Conservation (phyloP, 1,284 basidiomycete genomes). For the Porodaedalea pini region DNA sequence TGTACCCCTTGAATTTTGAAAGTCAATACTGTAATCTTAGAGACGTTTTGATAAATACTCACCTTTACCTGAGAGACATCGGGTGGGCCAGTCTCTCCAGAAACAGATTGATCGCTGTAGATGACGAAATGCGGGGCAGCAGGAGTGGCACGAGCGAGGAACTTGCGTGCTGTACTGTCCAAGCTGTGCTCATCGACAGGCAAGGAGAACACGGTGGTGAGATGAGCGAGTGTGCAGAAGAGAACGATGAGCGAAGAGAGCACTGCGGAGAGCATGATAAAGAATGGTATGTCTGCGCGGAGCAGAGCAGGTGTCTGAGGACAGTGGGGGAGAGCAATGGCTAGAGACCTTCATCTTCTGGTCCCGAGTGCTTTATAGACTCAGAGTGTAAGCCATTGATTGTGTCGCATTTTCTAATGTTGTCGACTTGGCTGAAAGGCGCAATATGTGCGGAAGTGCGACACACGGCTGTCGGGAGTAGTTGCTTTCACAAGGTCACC, state of each 20-base stretch:
- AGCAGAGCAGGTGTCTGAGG: not conserved
- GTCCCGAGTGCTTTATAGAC: not conserved
- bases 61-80: conserved; percentile 40
- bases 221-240: conserved; percentile 4
- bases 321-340: not conserved
- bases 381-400: not conserved
- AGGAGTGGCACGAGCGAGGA: conserved; percentile 39
- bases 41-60: conserved; percentile 18
- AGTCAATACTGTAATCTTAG: not conserved
- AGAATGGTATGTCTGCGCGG: not conserved
- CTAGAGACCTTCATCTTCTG: not conserved
- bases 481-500: not conserved
- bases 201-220: conserved; percentile 5
- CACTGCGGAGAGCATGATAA: conserved; percentile 16
- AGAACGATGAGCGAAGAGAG: conserved; percentile 9
- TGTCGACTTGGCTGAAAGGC: not conserved
- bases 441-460: not conserved
- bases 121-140: conserved; percentile 46
- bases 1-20: conserved; percentile 38
- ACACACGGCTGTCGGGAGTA: not conserved
- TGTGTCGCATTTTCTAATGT: not conserved
- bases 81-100: conserved; percentile 39
- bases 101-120: conserved; percentile 44
- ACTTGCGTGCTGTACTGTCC: conserved; percentile 30
- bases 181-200: conserved; percentile 8